Evolutionary conservation across 441 rosid genomes (phyloP).

Genomic region (California macrophylla): DNA sequence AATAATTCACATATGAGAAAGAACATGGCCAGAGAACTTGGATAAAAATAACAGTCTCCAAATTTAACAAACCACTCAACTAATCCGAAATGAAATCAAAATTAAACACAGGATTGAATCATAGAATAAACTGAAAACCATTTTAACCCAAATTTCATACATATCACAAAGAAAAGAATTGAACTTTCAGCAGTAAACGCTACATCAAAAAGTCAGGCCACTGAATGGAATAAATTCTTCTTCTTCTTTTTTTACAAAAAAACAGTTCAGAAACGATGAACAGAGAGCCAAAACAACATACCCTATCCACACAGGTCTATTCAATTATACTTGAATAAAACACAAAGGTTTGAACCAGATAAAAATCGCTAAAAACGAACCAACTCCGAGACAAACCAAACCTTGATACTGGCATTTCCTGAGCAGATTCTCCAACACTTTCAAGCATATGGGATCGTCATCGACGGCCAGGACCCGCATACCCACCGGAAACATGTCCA

Average conservation of each 20-base stretch:
- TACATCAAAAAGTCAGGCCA: slow-evolving; percentile 1
- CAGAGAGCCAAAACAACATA: background rate
- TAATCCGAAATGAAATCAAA: background rate
- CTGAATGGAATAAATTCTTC: background rate
- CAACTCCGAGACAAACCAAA: slow-evolving; percentile 21
- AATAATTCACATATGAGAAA: background rate
- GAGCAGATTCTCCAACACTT: slow-evolving; percentile 54
- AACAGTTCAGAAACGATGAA: slow-evolving; percentile 1
- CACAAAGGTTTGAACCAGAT: background rate
- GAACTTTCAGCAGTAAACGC: slow-evolving; percentile 2
- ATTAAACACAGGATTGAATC: background rate
- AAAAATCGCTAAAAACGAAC: background rate
- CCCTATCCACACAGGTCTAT: background rate
- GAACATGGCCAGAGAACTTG: slow-evolving; percentile 10
- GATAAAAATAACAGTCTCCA: slow-evolving; percentile 14
- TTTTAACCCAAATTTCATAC: slow-evolving; percentile 3
- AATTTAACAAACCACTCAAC: slow-evolving; percentile 9
- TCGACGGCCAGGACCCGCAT: slow-evolving; percentile 92
- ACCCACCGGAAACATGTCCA: slow-evolving; percentile 54
- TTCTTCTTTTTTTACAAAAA: no score
- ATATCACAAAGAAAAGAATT: background rate
- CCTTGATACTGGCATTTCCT: slow-evolving; percentile 82
- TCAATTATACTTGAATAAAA: background rate
- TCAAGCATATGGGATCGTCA: slow-evolving; percentile 77
- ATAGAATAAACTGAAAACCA: background rate